phyloP scores from a whole-genome alignment of 2,329 filamentous ascomycete genomes.

The Fusarium coffeatum region DNA sequence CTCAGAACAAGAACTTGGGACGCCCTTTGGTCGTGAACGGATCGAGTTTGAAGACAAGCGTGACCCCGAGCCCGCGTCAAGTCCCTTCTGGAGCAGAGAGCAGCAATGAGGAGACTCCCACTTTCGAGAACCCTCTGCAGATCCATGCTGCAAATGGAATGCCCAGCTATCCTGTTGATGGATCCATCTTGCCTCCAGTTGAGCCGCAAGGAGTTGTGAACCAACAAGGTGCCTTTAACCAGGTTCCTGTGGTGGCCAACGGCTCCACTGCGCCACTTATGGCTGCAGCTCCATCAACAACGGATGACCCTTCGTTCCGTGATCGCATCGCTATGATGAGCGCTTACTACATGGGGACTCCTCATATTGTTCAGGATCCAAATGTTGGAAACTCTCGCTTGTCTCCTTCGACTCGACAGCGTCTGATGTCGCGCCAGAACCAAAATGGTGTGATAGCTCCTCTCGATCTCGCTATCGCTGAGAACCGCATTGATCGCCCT shows the following conservation, averaged over 20 bases:
- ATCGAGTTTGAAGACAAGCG: slow-evolving; percentile 54
- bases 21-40: slow-evolving; percentile 67
- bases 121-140: slow-evolving; percentile 47
- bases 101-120: slow-evolving; percentile 39
- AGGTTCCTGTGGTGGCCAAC: slow-evolving; percentile 52
- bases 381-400: slow-evolving; percentile 46
- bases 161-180: slow-evolving; percentile 30
- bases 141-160: slow-evolving; percentile 38
- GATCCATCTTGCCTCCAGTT: slow-evolving; percentile 11
- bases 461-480: slow-evolving; percentile 65
- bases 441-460: slow-evolving; percentile 65
- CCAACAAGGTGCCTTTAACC: slow-evolving; percentile 40
- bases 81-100: slow-evolving; percentile 26
- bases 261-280: slow-evolving; percentile 46
- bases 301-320: slow-evolving; percentile 56
- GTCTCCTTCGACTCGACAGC: slow-evolving; percentile 52
- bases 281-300: slow-evolving; percentile 34
- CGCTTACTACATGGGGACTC: slow-evolving; percentile 46
- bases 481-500: slow-evolving; percentile 54
- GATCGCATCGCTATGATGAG: slow-evolving; percentile 58
- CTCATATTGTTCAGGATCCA: slow-evolving; percentile 49
- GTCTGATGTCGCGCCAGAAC: slow-evolving; percentile 55
- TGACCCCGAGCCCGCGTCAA: slow-evolving; percentile 43
- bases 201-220: slow-evolving; percentile 27
- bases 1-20: slow-evolving; percentile 50